These are phyloP conservation scores for Nannochloris sp. DNA, from an alignment of 139 green algal genomes.

Conservation along the genomic window DNA sequence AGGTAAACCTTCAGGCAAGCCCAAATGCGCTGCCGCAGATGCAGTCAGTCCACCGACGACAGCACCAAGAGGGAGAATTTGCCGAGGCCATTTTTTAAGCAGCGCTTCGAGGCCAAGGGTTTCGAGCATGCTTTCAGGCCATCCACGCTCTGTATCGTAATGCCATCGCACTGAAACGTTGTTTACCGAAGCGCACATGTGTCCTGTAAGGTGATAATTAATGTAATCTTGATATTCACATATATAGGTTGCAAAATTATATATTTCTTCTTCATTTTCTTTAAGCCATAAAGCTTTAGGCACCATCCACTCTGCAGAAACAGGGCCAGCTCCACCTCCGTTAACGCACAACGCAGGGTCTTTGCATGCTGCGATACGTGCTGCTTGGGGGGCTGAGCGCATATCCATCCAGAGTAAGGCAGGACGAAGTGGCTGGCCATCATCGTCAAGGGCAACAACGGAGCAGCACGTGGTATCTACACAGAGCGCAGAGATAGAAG, in stretches of 20 bases:
- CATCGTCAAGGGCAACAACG: conserved; percentile 57
- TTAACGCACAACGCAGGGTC: conserved; percentile 66
- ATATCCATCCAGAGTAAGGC: conserved; percentile 80
- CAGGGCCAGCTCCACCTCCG: conserved; percentile 50
- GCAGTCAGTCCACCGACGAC: conserved; percentile 55
- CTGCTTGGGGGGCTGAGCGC: conserved; percentile 51
- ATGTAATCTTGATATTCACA: conserved; percentile 79
- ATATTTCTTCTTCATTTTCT: conserved; percentile 50
- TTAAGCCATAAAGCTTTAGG: conserved; percentile 49
- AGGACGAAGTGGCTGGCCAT: conserved; percentile 44
- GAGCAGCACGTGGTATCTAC: conserved; percentile 81
- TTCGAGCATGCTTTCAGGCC: conserved; percentile 34
- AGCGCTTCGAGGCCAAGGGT: conserved; percentile 46
- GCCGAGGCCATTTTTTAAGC: conserved; percentile 53
- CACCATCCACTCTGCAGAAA: conserved; percentile 76
- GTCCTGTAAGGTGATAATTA: conserved; percentile 64
- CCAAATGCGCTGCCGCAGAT: conserved; percentile 48
- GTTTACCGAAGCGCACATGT: conserved; percentile 52
- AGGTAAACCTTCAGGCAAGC: conserved; percentile 45
- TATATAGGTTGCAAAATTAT: conserved; percentile 30
- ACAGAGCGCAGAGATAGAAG: conserved; percentile 41
- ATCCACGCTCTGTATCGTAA: conserved; percentile 34
- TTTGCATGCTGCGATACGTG: conserved; percentile 33
- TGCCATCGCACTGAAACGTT: conserved; percentile 73
- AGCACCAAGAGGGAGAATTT: conserved; percentile 46